Evolutionary conservation across 1,284 basidiomycete species (phyloP), one percentile per base, ranked within the genome.

Genomic region (Chondrostereum purpureum): DNA sequence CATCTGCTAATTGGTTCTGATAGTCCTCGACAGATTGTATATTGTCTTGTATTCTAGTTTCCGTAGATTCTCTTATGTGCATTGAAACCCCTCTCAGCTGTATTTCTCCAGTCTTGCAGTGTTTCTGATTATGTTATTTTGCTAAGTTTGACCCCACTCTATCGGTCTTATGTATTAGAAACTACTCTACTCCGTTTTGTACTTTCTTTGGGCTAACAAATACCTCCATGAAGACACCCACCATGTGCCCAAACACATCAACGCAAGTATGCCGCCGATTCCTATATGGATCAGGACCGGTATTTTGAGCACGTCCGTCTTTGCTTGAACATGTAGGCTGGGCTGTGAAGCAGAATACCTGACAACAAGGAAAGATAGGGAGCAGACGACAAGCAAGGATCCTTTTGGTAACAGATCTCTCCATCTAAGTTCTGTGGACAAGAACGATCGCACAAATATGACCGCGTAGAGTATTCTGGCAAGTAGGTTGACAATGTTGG

Each of bases 401-500:
- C 58, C 54, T 1, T 55, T 52, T 0, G 73, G 73, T 5, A 67
- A 36, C 3, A 62, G 50, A 16, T 54, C 52, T 42, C 37, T 49
- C 59, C 63, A 62, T 14, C 36, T 44, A 23, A 65, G 45, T 16
- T 61, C 58, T 11, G 45, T 50, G 13, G 42, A 45, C 55, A 72
- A 75, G 53, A 64, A 76, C 2, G 39, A 47, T 4, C 54, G 57
- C 40, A 62, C 58, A 49, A 70, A 76, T 43, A 49, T 52, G 17
- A 58, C 50, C 36, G 72, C 74, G 53, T 80, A 89, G 11, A 63
- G 59, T 42, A 80, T 82, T 16, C 84, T 68, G 18, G 75, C 67
- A 1, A 65, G 62, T 51, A 88, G 71, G 56, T 84, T 88, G 49
- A 73, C 62, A 49, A 80, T 77, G 58, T 89, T 90, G 39, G 85